These are phyloP conservation scores for Carnegiea gigantea DNA, from an alignment of 179 eudicot species.

Conservation along the genomic window DNA sequence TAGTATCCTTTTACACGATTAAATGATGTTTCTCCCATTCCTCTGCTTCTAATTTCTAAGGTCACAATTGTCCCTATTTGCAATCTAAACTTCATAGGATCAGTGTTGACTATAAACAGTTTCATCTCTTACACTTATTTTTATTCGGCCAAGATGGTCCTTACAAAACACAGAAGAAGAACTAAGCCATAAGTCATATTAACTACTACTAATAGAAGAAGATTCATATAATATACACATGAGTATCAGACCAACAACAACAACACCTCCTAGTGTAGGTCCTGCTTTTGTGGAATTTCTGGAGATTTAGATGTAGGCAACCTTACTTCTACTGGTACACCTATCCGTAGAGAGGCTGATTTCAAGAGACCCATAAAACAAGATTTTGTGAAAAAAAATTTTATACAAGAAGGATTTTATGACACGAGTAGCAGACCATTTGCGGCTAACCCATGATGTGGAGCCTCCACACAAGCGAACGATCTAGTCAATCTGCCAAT, in stretches of 20 bases:
- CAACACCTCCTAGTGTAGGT: no score
- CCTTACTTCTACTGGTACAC: no score
- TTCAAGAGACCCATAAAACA: no score
- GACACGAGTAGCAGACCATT: not conserved
- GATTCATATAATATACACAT: not conserved
- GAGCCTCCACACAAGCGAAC: not conserved
- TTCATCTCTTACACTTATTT: not conserved
- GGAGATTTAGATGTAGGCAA: no score
- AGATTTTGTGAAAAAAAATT: no score
- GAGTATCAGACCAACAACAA: no score
- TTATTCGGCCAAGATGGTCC: not conserved
- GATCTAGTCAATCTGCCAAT: not conserved
- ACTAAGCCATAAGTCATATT: not conserved
- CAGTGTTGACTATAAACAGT: no score
- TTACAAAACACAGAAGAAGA: not conserved
- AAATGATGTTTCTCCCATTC: not conserved
- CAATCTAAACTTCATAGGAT: no score
- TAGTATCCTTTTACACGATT: not conserved
- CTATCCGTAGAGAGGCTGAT: no score
- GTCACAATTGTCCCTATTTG: not conserved
- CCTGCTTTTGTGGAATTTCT: no score
- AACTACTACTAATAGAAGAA: not conserved
- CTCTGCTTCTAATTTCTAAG: not conserved
- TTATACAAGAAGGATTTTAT: no score
- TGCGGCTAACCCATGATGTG: not conserved